Evolutionary conservation across 2,329 filamentous ascomycete species (phyloP), one percentile per base, ranked within the genome.

Genomic region (Xenoacremonium recifei): DNA sequence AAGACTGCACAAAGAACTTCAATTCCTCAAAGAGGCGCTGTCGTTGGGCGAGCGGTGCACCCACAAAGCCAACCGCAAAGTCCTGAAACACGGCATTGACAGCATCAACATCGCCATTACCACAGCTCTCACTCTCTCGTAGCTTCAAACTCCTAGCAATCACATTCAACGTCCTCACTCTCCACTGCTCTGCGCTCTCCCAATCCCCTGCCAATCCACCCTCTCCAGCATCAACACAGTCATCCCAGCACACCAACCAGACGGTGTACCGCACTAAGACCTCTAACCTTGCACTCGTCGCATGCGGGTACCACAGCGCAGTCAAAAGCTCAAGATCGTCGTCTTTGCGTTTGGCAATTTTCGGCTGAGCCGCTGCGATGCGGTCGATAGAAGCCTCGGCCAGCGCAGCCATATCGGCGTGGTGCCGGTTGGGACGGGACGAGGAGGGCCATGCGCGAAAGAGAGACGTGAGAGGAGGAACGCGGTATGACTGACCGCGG

Each of bases 161-260:
- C n/a, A 57, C 36, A 2, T 33, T 16, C 13, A 58, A 40, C 4
- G 62, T 62, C 35, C 42, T 44, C 4, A 17, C 19, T 29, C 62
- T 54, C 54, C 53, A 59, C 3, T 31, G 37, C 35, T 63, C 52
- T 6, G 60, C 62, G 2, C 37, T 30, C 5, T 40, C 40, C 25
- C 60, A 56, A 34, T 65, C 53, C 5, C 33, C 44, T 32, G 54
- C 54, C 35, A 64, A 36, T 21, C 58, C 56, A 13, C 51, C 48
- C 47, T 61, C 58, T 31, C 54, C 53, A 13, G 53, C 49, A 39
- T 65, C 62, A 10, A 64, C 53, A 13, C 51, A 51, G 30, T 65
- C 62, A 17, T 64, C 61, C 62, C 62, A 65, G 40, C 58, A 60
- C 13, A 65, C 46, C 13, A 64, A 31, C 62, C 62, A 65, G 23